Evolutionary conservation across 139 green algal genomes (phyloP), one percentile per base, ranked within the genome.

Genomic region (Gonium pectorale): DNA sequence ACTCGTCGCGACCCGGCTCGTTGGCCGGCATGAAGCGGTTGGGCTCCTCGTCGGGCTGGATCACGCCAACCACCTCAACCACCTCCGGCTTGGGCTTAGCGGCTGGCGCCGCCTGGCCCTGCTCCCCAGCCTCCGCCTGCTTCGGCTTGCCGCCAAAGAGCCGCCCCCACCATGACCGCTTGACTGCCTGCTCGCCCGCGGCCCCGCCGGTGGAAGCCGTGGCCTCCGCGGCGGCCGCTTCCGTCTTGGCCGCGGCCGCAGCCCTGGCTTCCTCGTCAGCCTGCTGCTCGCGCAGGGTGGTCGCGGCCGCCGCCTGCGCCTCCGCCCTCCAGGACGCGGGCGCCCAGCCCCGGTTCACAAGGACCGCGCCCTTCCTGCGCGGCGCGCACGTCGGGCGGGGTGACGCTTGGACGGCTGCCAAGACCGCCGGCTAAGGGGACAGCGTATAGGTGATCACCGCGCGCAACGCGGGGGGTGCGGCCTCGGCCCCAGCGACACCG

Each of bases 331-430:
- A 97, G 24, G 51, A 59, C 1, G 63, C 51, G 5, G 94, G 94
- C 74, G 96, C 93, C 94, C 94, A 97, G n/a, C 94, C 94, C 0
- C 94, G 70, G 77, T 94, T 94, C 35, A 97, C 91, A 37, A 97
- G 80, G 27, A 96, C 90, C 2, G 64, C 80, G 2, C 79, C 83
- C 60, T 83, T 83, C 79, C 87, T 91, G 80, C 11, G 11, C 13
- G 49, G 49, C 49, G 49, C 13, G 13, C 17, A 56, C 13, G n/a
- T n/a, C n/a, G n/a, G n/a, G n/a, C n/a, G n/a, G n/a, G n/a, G n/a
- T n/a, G n/a, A n/a, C n/a, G n/a, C n/a, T n/a, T n/a, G n/a, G n/a
- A n/a, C n/a, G n/a, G n/a, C n/a, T n/a, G n/a, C n/a, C n/a, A n/a
- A n/a, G n/a, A n/a, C n/a, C n/a, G n/a, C n/a, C n/a, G n/a, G n/a